Base-by-base conservation (phyloP, 2,329 filamentous ascomycete species). In the Peltaster fructicola region DNA sequence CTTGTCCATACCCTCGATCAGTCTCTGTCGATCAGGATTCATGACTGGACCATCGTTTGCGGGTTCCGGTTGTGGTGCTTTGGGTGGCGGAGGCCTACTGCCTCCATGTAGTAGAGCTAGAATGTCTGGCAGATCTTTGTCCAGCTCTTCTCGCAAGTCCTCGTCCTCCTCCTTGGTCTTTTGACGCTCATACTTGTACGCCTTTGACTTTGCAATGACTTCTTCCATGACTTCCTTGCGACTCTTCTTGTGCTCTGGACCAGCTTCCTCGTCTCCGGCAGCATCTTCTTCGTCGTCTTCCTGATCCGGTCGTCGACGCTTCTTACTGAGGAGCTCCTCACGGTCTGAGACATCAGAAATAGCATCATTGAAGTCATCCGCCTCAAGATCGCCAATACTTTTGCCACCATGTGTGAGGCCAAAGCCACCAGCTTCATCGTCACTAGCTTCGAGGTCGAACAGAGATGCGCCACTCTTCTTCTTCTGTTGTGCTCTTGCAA, bases 221-320 rank as follows among this genome's bases (percentile, higher is more conserved):
- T 98, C 90, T 43, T 92, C 77, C 80, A 95, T 93, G 24, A 98
- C 79, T 51, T 98, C 88, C 26, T 88, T 78, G 54, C 93, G 95
- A 3, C 74, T 74, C 58, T 93, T 98, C 52, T 37, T 30, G 7
- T 35, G 27, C 40, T 85, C 76, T 0, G 81, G 82, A 34, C 73
- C 57, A 4, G 34, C 36, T 10, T 55, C 56, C 1, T 59, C 59
- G 5, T 58, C 59, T 3, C 54, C 57, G 1, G 32, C 39, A 6
- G 37, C 36, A 5, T 43, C 41, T 3, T 57, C 61, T n/a, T 53
- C 57, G 5, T 59, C 59, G 4, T 53, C 60, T 3, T 57, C 61
- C 24, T 60, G 56, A 15, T 38, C 40, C 8, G 35, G 33, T 7
- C 32, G 25, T 17, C 53, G 42, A 34, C 51, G 42, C 35, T 57